A percentile compares a stretch with the other conserved stretches of the same genome.
Conservation (phyloP, 2,329 filamentous ascomycete genomes). For the Didymella keratinophila region DNA sequence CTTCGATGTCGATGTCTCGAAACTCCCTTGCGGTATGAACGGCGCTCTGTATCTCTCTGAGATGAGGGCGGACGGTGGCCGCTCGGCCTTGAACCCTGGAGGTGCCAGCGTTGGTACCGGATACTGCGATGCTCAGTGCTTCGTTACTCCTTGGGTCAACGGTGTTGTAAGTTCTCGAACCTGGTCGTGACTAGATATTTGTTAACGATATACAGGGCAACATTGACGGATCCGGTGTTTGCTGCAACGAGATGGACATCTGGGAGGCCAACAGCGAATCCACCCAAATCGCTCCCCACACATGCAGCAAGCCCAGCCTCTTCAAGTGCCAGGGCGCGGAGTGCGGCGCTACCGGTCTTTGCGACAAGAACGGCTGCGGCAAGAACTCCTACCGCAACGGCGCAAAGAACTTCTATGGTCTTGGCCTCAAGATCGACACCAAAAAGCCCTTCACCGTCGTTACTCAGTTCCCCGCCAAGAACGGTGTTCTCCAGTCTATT, state of each 20-base stretch:
- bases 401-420: constrained; percentile 41
- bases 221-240: constrained; percentile 55
- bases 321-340: constrained; percentile 54
- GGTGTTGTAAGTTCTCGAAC: constrained; percentile 43
- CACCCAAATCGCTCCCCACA: constrained; percentile 59
- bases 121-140: constrained; percentile 61
- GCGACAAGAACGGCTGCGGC: constrained; percentile 49
- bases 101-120: constrained; percentile 69
- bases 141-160: constrained; percentile 48
- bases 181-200: constrained; percentile 27
- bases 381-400: constrained; percentile 45
- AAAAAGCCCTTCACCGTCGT: constrained; percentile 69
- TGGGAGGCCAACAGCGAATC: constrained; percentile 62
- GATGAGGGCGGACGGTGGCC: constrained; percentile 50
- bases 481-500: constrained; percentile 67
- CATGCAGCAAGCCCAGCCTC: constrained; percentile 56
- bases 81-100: constrained; percentile 51
- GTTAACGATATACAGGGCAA: constrained; percentile 54
- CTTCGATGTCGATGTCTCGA: constrained; percentile 70
- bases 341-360: constrained; percentile 47
- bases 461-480: constrained; percentile 70
- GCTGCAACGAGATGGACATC: constrained; percentile 65
- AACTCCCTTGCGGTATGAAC: constrained; percentile 54
- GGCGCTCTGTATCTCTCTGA: constrained; percentile 52
- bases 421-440: constrained; percentile 62